Evolutionary conservation across 2,329 filamentous ascomycete species (phyloP).

Genomic region (Didymella sp.): DNA sequence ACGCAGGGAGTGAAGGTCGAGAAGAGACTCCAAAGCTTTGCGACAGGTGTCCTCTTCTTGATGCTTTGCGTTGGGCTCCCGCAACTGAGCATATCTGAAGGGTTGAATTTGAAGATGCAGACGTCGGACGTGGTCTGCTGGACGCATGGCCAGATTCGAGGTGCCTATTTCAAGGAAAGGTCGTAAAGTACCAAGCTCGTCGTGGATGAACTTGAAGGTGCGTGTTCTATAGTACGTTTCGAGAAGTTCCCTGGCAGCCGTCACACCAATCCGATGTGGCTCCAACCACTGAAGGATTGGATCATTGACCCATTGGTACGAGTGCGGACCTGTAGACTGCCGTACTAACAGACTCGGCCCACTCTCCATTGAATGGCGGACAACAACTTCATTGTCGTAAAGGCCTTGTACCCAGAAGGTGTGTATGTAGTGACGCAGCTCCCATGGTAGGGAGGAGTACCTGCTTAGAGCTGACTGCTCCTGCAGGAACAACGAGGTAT

Average conservation of each 20-base stretch:
- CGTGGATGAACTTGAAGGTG: constrained; percentile 30
- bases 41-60: background rate
- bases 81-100: constrained; percentile 14
- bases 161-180: constrained; percentile 22
- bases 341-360: constrained; percentile 22
- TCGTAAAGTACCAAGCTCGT: constrained; percentile 22
- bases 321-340: constrained; percentile 17
- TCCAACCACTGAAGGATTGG: constrained; percentile 15
- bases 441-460: constrained; percentile 26
- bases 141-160: constrained; percentile 20
- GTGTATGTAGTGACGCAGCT: constrained; percentile 31
- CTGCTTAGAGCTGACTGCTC: constrained; percentile 4
- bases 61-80: background rate
- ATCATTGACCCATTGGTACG: constrained; percentile 31
- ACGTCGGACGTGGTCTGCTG: constrained; percentile 21
- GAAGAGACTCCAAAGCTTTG: background rate
- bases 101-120: constrained; percentile 26
- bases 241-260: constrained; percentile 25
- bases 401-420: constrained; percentile 26
- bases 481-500: background rate
- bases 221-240: constrained; percentile 30
- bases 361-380: constrained; percentile 14
- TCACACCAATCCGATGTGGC: constrained; percentile 2
- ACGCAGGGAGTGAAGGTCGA: background rate
- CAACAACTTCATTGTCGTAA: constrained; percentile 31